These are phyloP conservation scores for Cicer pinnatifidum DNA, from an alignment of 306 rosid genomes.

Conservation along the genomic window DNA sequence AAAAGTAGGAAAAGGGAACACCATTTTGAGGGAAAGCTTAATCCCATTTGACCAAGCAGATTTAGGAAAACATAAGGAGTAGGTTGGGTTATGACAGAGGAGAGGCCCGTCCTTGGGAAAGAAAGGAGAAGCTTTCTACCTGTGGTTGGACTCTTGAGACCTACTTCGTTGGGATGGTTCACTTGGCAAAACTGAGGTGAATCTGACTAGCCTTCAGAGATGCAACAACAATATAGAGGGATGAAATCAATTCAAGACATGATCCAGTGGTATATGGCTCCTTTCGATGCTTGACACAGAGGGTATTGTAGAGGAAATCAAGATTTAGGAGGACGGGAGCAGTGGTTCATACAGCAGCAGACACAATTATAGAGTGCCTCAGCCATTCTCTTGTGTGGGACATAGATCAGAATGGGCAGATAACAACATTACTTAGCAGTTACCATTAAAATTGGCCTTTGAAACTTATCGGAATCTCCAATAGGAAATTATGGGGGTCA, in stretches of 20 bases:
- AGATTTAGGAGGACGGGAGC: neutral
- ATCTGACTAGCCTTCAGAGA: neutral
- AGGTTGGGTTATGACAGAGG: conserved; percentile 5
- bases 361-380: neutral
- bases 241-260: neutral
- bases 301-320: neutral
- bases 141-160: neutral
- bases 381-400: neutral
- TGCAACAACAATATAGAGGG: neutral
- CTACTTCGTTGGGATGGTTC: conserved; percentile 2
- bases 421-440: neutral
- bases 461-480: neutral
- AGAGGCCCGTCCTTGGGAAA: neutral
- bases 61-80: neutral
- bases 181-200: conserved; percentile 2
- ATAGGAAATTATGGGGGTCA: neutral
- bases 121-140: conserved; percentile 1
- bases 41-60: neutral
- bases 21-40: neutral
- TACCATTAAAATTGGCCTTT: neutral
- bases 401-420: neutral
- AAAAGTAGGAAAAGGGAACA: conserved; percentile 9
- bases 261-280: neutral
- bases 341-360: neutral
- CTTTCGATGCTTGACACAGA: neutral